Evolutionary conservation across 768 basidiomycete species (phyloP), one percentile per base, ranked within the genome.

Genomic region (Myochromella boudieri): DNA sequence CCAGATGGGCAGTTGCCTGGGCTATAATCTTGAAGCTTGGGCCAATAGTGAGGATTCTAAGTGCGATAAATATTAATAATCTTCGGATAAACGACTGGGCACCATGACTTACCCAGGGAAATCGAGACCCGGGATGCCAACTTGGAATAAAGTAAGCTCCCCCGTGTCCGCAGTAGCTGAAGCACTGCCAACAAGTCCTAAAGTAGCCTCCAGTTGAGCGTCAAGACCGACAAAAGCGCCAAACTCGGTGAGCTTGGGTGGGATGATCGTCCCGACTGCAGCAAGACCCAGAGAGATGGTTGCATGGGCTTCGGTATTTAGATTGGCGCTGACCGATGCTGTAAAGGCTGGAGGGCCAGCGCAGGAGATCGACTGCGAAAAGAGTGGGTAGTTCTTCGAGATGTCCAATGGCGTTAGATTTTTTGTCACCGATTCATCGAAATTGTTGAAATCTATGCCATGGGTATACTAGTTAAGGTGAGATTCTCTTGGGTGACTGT

Each of bases 21-120:
- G 60, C 73, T 25, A 68, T 60, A 42, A 80, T 59, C 29, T 67
- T 49, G 65, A 78, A 75, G 0, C 70, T 61, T 3, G 77, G 77
- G 0, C 77, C 78, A 22, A 80, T 51, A 9, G 65, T 66, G 22
- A 80, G 51, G 48, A 80, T 68, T 2, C 76, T 75, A 20, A 2
- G 37, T 37, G 14, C 33, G 15, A 34, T 12, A 33, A 10, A 27
- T 15, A 6, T 27, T 32, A 14, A 9, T 3, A n/a, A 3, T 17
- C 32, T 26, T 6, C 6, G 3, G 6, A 33, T 7, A 11, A 47
- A 24, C 20, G n/a, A 43, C 10, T 8, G 15, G 54, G 22, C 67
- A 29, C 11, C 56, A 52, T 21, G n/a, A 46, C 56, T 8, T 28
- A 58, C 57, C 53, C 57, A 10, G 54, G 52, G 45, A 59, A 56